A percentile compares a stretch with the other conserved stretches of the same genome.
Evolutionary conservation across 192 early-diverging fungal species (phyloP).

Genomic region (Entomortierella parvispora): DNA sequence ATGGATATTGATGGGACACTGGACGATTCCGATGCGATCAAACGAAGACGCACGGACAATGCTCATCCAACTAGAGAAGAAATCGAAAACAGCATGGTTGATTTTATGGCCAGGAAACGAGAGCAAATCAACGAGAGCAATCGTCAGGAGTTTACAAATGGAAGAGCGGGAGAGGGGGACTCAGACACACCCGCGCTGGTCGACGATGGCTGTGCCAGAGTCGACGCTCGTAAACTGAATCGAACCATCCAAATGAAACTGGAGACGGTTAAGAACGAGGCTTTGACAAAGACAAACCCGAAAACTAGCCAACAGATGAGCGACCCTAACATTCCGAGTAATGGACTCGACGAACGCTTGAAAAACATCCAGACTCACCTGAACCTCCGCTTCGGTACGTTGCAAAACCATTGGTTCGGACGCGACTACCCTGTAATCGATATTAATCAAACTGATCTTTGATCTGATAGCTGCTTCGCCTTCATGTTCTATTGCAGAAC

Average conservation of each 20-base stretch:
- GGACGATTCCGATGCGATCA: slow-evolving; percentile 24
- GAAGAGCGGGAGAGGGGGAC: slow-evolving; percentile 17
- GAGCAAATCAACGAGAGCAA: slow-evolving; percentile 71
- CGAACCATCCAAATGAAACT: slow-evolving; percentile 83
- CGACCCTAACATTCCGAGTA: slow-evolving; percentile 42
- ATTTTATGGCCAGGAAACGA: slow-evolving; percentile 63
- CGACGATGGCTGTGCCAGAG: slow-evolving; percentile 70
- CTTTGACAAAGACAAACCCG: slow-evolving; percentile 44
- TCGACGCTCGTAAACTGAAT: slow-evolving; percentile 77
- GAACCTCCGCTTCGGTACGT: slow-evolving; percentile 69
- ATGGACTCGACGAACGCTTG: slow-evolving; percentile 69
- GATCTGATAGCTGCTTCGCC: slow-evolving; percentile 35
- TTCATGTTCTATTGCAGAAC: slow-evolving; percentile 55
- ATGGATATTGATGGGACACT: neutral
- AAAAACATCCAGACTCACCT: slow-evolving; percentile 80
- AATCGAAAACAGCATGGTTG: slow-evolving; percentile 60
- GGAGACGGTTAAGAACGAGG: slow-evolving; percentile 73
- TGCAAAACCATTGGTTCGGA: neutral
- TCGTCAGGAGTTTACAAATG: slow-evolving; percentile 67
- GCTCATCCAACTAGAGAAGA: slow-evolving; percentile 48
- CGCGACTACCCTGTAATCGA: neutral
- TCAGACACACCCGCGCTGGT: slow-evolving; percentile 8
- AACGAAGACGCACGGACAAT: slow-evolving; percentile 37
- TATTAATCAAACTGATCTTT: neutral
- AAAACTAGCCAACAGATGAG: slow-evolving; percentile 25